Conservation (phyloP, 495 filamentous ascomycete species). For the Penicillium pancosmium region DNA sequence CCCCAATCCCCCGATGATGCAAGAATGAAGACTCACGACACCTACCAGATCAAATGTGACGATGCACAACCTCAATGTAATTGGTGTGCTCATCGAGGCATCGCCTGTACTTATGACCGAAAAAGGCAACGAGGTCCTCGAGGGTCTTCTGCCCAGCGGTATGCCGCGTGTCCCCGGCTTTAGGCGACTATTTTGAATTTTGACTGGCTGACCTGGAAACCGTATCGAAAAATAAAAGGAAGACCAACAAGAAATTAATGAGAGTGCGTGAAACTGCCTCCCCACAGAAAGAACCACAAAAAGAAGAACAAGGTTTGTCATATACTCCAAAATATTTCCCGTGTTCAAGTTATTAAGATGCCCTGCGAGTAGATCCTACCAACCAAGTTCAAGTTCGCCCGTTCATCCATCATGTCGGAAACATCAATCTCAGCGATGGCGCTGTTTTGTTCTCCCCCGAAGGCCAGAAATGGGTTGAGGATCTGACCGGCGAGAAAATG, state of each 20-base stretch:
- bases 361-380: background rate
- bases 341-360: slow-evolving; percentile 1
- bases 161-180: background rate
- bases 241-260: background rate
- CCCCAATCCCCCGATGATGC: background rate
- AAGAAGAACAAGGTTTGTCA: background rate
- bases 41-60: slow-evolving; percentile 9
- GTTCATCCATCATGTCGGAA: slow-evolving; percentile 2
- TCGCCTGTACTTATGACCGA: slow-evolving; percentile 5
- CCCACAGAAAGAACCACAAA: background rate
- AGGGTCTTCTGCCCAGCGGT: slow-evolving; percentile 3
- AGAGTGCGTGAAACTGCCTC: background rate
- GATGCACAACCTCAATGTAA: slow-evolving; percentile 6
- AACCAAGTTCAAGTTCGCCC: background rate
- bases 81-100: slow-evolving; percentile 7
- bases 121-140: slow-evolving; percentile 6
- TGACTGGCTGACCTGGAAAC: background rate
- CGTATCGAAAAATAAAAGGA: background rate
- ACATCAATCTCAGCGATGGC: slow-evolving; percentile 4
- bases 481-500: slow-evolving; percentile 1
- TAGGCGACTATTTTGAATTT: background rate
- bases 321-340: background rate
- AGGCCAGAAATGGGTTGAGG: slow-evolving; percentile 1
- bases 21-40: background rate
- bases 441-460: background rate